Evolutionary conservation across 169 alveolate species (phyloP).

Genomic region (Plasmodium vinckei): DNA sequence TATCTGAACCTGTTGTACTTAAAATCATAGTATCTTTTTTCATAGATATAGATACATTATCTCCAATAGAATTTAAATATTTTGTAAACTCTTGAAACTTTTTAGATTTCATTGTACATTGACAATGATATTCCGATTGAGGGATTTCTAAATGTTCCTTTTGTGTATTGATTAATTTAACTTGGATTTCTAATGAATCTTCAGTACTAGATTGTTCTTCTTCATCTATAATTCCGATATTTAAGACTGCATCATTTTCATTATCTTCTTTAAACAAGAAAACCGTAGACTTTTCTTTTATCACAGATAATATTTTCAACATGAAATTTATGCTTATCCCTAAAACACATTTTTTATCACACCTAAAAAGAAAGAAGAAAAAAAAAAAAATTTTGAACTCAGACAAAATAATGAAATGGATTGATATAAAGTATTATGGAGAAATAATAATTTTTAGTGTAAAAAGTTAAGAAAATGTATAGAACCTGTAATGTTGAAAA

Average conservation of each 20-base stretch:
- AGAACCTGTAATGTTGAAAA: conserved; percentile 88
- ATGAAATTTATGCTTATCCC: conserved; percentile 85
- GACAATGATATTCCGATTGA: conserved; percentile 87
- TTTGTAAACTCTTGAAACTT: conserved; percentile 88
- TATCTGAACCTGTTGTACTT: conserved; percentile 89
- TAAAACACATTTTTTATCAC: conserved; percentile 88
- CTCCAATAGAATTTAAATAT: conserved; percentile 88
- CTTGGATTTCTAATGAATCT: conserved; percentile 85
- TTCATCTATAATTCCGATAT: conserved; percentile 67
- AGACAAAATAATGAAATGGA: no score
- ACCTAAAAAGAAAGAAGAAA: conserved; percentile 70
- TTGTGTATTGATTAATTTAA: conserved; percentile 86
- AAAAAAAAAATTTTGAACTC: neutral
- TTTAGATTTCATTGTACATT: conserved; percentile 87
- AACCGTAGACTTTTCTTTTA: conserved; percentile 83
- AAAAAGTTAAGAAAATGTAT: neutral
- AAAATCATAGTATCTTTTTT: conserved; percentile 85
- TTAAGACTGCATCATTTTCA: conserved; percentile 79
- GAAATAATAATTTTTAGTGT: no score
- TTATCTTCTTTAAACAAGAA: conserved; percentile 82
- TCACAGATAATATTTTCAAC: conserved; percentile 85
- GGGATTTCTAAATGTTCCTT: conserved; percentile 89
- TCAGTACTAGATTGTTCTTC: conserved; percentile 78
- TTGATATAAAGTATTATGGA: no score
- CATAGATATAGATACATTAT: conserved; percentile 88